Base-by-base conservation (phyloP, 2,329 filamentous ascomycete genomes). In the Colletotrichum cuscutae region DNA sequence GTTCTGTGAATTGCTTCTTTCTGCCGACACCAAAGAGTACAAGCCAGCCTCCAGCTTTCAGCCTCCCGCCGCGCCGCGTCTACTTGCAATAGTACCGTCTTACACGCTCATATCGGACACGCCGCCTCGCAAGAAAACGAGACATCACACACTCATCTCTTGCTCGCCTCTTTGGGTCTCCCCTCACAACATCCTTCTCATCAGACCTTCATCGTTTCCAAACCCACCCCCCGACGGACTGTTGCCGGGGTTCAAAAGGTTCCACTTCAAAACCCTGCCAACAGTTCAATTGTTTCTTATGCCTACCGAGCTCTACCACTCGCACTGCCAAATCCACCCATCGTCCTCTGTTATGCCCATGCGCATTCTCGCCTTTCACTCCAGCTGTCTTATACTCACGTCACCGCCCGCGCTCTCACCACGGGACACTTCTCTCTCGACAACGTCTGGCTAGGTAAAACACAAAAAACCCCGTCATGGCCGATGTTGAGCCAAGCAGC, bases 401-500 rank as follows among this genome's bases (percentile, higher is more conserved):
- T 68, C 71, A 72, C 63, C 49, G 56, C 49, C 56, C 60, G n/a
- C 56, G 9, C 22, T 61, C 42, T 58, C 57, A 9, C 3, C 22
- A 11, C 26, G 35, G 35, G 54, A n/a, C 37, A 22, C 42, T 53
- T 42, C 19, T 49, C 42, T 49, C 19, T 49, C 42, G 42, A 49
- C 52, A 37, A 67, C 68, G 37, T 46, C 57, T 59, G 68, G 62
- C 68, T 64, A 60, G 22, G 62, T 28, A 32, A 19, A 53, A 8
- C 15, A 12, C 32, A 35, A 35, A 35, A 49, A 30, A 66, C 58
- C 54, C 46, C 65, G 71, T 22, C 73, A 75, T 75, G 73, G 67
- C 63, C 54, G 71, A 71, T 62, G 70, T 15, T 63, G 76, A 63
- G 67, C 22, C 77, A 22, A 72, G 64, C 61, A 70, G 57, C 54